Evolutionary conservation across 352 stramenopile species (phyloP).

Genomic region (Pythium oligandrum): DNA sequence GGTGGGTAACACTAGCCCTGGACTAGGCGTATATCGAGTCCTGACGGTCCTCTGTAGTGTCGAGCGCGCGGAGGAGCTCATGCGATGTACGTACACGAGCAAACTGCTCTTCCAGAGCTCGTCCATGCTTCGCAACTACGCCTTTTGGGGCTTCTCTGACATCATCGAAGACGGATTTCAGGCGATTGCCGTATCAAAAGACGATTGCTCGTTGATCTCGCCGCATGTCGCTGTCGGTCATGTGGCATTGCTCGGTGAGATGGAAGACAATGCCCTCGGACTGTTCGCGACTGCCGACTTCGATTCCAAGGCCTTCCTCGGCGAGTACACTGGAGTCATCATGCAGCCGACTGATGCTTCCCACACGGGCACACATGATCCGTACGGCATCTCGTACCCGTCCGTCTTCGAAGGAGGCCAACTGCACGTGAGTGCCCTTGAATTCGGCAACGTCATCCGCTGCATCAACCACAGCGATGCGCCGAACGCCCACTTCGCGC

Average conservation of each 20-base stretch:
- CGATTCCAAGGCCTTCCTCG: slow-evolving; percentile 34
- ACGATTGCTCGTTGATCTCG: slow-evolving; percentile 26
- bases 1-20: too few species aligned
- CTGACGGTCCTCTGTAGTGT: slow-evolving; percentile 5
- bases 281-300: slow-evolving; percentile 61
- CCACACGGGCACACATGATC: slow-evolving; percentile 29
- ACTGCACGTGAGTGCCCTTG: slow-evolving; percentile 58
- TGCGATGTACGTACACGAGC: slow-evolving; percentile 68
- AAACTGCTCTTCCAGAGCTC: slow-evolving; percentile 70
- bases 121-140: slow-evolving; percentile 67
- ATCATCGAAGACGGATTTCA: slow-evolving; percentile 42
- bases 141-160: slow-evolving; percentile 70
- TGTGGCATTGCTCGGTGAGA: slow-evolving; percentile 29
- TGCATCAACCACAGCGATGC: slow-evolving; percentile 72
- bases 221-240: slow-evolving; percentile 50
- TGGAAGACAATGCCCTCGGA: slow-evolving; percentile 43
- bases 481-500: slow-evolving; percentile 58
- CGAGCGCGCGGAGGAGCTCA: slow-evolving; percentile 49
- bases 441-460: slow-evolving; percentile 74
- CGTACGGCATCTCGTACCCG: slow-evolving; percentile 70
- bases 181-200: slow-evolving; percentile 24
- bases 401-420: slow-evolving; percentile 61
- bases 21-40: too few species aligned
- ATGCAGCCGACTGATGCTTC: slow-evolving; percentile 19
- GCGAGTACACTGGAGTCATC: slow-evolving; percentile 67